These are phyloP conservation scores for Irpex sp. DNA, from an alignment of 1,284 basidiomycete genomes.

Conservation along the genomic window DNA sequence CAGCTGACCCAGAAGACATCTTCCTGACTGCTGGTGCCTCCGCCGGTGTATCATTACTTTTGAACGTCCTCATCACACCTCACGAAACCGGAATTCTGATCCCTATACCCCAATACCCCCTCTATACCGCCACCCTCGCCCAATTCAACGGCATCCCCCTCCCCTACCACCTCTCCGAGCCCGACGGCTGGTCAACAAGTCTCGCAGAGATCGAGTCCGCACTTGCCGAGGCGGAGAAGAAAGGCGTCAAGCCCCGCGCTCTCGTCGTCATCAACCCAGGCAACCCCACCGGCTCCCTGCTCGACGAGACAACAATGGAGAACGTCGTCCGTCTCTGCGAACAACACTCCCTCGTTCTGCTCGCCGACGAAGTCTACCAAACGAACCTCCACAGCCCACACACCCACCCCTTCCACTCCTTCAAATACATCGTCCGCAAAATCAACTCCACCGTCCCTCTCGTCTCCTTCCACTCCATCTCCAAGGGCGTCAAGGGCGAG, in stretches of 20 bases:
- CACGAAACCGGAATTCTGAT: slow-evolving; percentile 81
- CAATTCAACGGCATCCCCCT: slow-evolving; percentile 80
- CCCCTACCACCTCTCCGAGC: slow-evolving; percentile 88
- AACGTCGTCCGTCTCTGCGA: slow-evolving; percentile 80
- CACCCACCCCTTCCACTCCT: slow-evolving; percentile 80
- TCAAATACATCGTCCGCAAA: slow-evolving; percentile 81
- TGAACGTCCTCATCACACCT: slow-evolving; percentile 75
- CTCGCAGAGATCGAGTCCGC: slow-evolving; percentile 65
- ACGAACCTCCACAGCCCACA: slow-evolving; percentile 76
- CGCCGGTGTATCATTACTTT: slow-evolving; percentile 85
- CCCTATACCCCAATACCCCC: slow-evolving; percentile 97
- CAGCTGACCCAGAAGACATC: slow-evolving; percentile 82
- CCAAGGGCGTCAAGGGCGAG: slow-evolving; percentile 92
- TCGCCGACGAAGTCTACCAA: slow-evolving; percentile 97
- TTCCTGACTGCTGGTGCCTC: slow-evolving; percentile 96
- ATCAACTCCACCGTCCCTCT: slow-evolving; percentile 70
- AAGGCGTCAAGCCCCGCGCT: slow-evolving; percentile 70
- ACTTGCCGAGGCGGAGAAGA: slow-evolving; percentile 62
- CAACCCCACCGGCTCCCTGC: slow-evolving; percentile 88
- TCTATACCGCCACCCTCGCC: slow-evolving; percentile 94
- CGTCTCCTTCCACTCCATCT: slow-evolving; percentile 93
- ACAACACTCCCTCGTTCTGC: slow-evolving; percentile 79
- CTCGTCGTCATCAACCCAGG: slow-evolving; percentile 96
- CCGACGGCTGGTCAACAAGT: slow-evolving; percentile 84
- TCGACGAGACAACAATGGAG: slow-evolving; percentile 70